These are phyloP conservation scores for Endoconidiophora polonica DNA, from an alignment of 2,329 filamentous ascomycete species.

Conservation along the genomic window DNA sequence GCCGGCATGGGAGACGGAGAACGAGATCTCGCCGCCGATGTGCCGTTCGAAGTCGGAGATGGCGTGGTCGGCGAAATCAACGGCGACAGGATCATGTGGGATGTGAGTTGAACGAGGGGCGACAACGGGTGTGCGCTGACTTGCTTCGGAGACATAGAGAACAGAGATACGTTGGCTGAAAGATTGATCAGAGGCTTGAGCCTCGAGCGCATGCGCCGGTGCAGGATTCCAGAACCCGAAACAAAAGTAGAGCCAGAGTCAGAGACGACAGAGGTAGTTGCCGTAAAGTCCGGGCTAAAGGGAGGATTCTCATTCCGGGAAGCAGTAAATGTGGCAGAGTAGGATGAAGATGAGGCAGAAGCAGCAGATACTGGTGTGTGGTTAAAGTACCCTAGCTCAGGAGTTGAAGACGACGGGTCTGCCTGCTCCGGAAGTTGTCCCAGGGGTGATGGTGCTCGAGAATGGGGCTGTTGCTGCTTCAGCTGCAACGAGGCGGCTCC, in stretches of 20 bases:
- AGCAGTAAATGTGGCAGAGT: not conserved
- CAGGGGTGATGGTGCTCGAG: not conserved
- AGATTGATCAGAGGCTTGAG: slow-evolving; percentile 6
- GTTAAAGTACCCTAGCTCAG: not conserved
- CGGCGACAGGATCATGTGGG: slow-evolving; percentile 24
- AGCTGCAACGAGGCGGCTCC: not conserved
- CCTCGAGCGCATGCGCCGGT: slow-evolving; percentile 5
- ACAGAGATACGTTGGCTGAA: slow-evolving; percentile 8
- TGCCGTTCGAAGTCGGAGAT: slow-evolving; percentile 19
- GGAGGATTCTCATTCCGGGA: too few relatives aligned
- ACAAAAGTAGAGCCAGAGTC: not conserved
- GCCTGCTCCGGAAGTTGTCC: not conserved
- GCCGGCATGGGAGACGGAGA: slow-evolving; percentile 22
- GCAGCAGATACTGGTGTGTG: too few relatives aligned
- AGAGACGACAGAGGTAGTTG: not conserved
- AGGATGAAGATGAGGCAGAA: not conserved
- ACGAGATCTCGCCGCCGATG: slow-evolving; percentile 23
- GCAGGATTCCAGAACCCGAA: not conserved
- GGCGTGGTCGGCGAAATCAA: slow-evolving; percentile 23
- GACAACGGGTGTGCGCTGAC: slow-evolving; percentile 11
- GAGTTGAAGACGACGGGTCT: not conserved
- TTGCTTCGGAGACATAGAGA: slow-evolving; percentile 11
- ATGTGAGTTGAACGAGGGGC: slow-evolving; percentile 5
- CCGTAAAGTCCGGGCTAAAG: not conserved
- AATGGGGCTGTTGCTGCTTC: not conserved